Evolutionary conservation across 805 yeast genomes (phyloP).

Genomic region (Cyberlindnera samutprakarnensis): DNA sequence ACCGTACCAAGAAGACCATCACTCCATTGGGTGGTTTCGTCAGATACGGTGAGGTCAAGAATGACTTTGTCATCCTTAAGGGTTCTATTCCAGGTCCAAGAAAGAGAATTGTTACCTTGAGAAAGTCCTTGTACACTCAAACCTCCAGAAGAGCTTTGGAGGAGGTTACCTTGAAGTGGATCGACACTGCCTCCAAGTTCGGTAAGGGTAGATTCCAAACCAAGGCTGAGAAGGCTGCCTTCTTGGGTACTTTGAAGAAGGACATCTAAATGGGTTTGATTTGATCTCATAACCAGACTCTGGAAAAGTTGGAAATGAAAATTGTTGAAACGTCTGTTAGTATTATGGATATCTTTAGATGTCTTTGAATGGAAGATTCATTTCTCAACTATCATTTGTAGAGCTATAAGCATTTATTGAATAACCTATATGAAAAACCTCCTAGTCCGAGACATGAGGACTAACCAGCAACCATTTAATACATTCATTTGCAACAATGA

Average conservation of each 20-base stretch:
- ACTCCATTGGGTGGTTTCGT: constrained; percentile 99
- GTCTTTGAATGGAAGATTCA: too few species aligned
- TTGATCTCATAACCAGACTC: too few species aligned
- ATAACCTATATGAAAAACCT: too few species aligned
- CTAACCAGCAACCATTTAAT: too few species aligned
- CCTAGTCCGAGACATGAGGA: too few species aligned
- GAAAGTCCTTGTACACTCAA: constrained; percentile 97
- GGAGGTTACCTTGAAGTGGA: constrained; percentile 97
- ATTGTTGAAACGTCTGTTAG: too few species aligned
- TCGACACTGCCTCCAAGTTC: constrained; percentile 99
- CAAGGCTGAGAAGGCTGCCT: constrained; percentile 99
- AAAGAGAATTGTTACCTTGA: constrained; percentile 98
- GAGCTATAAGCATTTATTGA: too few species aligned
- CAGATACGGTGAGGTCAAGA: constrained; percentile 96
- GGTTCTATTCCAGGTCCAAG: constrained; percentile 99
- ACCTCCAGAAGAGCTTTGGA: constrained; percentile 97
- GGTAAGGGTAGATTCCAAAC: constrained; percentile 99
- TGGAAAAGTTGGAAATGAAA: too few species aligned
- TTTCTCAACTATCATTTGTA: too few species aligned
- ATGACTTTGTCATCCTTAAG: constrained; percentile 95
- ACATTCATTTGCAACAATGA: too few species aligned
- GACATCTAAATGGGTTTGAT: constrained; percentile 64
- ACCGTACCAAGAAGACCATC: constrained; percentile 99
- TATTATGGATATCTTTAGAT: too few species aligned
- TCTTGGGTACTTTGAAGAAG: constrained; percentile 99